These are phyloP conservation scores for Cladosporium velox DNA, from an alignment of 2,329 filamentous ascomycete species.

Conservation along the genomic window DNA sequence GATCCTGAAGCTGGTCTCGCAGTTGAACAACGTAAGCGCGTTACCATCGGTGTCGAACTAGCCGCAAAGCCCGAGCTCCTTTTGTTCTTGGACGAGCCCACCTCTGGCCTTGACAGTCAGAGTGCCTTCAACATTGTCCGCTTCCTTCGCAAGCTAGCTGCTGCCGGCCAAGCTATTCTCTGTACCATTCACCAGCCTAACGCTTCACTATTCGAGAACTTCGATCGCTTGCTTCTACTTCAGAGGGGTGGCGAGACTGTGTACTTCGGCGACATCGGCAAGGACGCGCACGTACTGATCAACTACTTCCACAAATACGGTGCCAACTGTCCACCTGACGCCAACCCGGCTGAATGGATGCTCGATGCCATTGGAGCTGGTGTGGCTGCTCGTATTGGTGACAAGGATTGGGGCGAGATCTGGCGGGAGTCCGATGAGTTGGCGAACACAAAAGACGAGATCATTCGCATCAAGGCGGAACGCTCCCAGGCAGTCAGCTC, in stretches of 20 bases:
- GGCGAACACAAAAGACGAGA: slow-evolving; percentile 65
- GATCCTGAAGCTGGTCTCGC: slow-evolving; percentile 61
- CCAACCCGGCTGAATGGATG: slow-evolving; percentile 74
- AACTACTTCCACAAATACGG: slow-evolving; percentile 49
- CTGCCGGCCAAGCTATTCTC: slow-evolving; percentile 82
- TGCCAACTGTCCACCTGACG: slow-evolving; percentile 57
- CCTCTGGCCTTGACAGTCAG: slow-evolving; percentile 71
- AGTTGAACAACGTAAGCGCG: slow-evolving; percentile 68
- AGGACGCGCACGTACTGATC: slow-evolving; percentile 70
- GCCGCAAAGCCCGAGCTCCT: slow-evolving; percentile 69
- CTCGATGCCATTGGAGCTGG: slow-evolving; percentile 80
- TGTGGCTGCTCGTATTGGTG: slow-evolving; percentile 69
- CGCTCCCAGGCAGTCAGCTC: slow-evolving; percentile 53
- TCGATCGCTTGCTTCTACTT: slow-evolving; percentile 77
- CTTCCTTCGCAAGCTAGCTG: slow-evolving; percentile 73
- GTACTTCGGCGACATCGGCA: slow-evolving; percentile 83
- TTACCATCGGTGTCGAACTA: slow-evolving; percentile 64
- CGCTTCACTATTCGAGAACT: slow-evolving; percentile 82
- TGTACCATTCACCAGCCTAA: slow-evolving; percentile 93
- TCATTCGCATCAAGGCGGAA: slow-evolving; percentile 65
- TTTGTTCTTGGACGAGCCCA: slow-evolving; percentile 78
- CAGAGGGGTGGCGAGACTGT: slow-evolving; percentile 77
- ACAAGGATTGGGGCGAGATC: slow-evolving; percentile 76
- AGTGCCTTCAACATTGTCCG: slow-evolving; percentile 76
- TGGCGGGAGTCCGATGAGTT: slow-evolving; percentile 75